Base-by-base conservation (phyloP, 2,329 filamentous ascomycete genomes). In the Nemania diffusa region DNA sequence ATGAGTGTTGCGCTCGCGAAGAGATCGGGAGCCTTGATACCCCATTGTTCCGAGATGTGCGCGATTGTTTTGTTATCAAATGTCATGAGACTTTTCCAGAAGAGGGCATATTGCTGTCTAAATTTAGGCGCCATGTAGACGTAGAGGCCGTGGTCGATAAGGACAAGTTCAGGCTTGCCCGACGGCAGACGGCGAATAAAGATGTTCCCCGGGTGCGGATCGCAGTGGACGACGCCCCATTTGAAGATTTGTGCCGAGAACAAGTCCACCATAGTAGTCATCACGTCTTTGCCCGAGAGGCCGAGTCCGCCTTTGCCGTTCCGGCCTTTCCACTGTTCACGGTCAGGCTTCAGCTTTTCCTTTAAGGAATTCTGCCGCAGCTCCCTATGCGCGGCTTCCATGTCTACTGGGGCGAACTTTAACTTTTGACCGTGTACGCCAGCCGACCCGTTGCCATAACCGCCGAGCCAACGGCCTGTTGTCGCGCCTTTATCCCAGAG, bases 171-270 rank as follows among this genome's bases (percentile, higher is more conserved):
- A 0, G 95, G 87, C 50, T 89, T 86, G n/a, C 95, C 95, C 50
- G 86, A 90, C 0, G 94, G 92, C 17, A 93, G 84, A 8, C 96
- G 91, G 8, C 96, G 91, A 76, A 98, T 91, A 81, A 99, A 97
- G 78, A 98, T 96, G 81, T 99, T 99, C 29, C 95, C 95, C 0
- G 96, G 96, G 77, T 99, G 96, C 9, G 96, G 96, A 78, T 99
- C 96, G 81, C 95, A 97, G 82, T 99, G 95, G 0, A 98, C 92
- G 50, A 92, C 87, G 13, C 96, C 96, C 92, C 93, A 98, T 71
- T 97, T 91, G 84, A 97, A 99, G 86, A 98, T 98, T 77, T 98
- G 95, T 2, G 93, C 94, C n/a, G 91, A 92, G 83, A 98, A 99
- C 37, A 98, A 86, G 78, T 97, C 95, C 57, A 97, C 88, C 90